Evolutionary conservation across 768 basidiomycete species (phyloP).

Genomic region (Imleria badia): DNA sequence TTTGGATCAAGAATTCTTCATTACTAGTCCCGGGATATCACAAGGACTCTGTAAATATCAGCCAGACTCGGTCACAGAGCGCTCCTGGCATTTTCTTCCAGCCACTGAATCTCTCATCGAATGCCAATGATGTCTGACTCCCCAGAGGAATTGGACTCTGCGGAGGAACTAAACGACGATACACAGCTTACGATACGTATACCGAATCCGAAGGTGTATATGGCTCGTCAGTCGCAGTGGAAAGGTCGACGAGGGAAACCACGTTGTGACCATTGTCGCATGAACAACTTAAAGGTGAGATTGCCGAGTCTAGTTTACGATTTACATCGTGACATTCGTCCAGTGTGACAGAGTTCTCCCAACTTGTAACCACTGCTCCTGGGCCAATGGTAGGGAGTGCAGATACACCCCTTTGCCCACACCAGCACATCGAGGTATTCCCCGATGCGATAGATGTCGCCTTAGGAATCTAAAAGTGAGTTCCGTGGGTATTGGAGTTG

Average conservation of each 20-base stretch:
- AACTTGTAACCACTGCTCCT: slow-evolving; percentile 70
- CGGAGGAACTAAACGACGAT: slow-evolving; percentile 45
- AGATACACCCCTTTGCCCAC: slow-evolving; percentile 73
- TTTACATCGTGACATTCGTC: slow-evolving; percentile 14
- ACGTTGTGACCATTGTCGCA: slow-evolving; percentile 70
- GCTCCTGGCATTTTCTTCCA: slow-evolving; percentile 18
- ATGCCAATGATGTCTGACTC: slow-evolving; percentile 35
- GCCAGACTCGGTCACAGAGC: not conserved
- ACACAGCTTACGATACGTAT: slow-evolving; percentile 62
- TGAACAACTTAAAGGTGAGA: slow-evolving; percentile 70
- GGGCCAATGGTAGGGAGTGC: slow-evolving; percentile 63
- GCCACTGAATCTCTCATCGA: slow-evolving; percentile 8
- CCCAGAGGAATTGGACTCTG: slow-evolving; percentile 38
- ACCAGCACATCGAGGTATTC: slow-evolving; percentile 73
- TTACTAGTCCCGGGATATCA: slow-evolving; percentile 4
- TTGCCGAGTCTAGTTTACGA: not conserved
- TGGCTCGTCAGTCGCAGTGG: slow-evolving; percentile 72
- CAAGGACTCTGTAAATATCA: slow-evolving; percentile 7
- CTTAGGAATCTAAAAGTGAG: slow-evolving; percentile 63
- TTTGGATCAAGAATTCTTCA: slow-evolving; percentile 10
- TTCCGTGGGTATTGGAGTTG: not conserved
- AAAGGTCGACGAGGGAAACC: slow-evolving; percentile 74
- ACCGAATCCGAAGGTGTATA: slow-evolving; percentile 64
- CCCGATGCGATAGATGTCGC: slow-evolving; percentile 71
- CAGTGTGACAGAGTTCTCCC: slow-evolving; percentile 73